Evolutionary conservation across 192 early-diverging fungal species (phyloP).

Genomic region (Backusella mclennaniae): DNA sequence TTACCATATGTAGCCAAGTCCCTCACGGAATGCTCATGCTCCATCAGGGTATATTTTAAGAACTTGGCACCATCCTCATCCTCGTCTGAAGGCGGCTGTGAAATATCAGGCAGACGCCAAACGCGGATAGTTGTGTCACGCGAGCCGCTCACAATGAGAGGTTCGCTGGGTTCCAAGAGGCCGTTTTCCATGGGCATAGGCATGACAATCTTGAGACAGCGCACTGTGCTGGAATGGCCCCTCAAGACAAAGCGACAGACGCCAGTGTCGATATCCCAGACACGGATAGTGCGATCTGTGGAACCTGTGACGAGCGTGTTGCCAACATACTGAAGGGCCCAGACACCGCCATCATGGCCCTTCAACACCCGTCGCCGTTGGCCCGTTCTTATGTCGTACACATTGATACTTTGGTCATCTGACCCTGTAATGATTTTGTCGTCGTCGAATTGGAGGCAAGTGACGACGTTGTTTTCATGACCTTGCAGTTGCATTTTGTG

Average conservation of each 20-base stretch:
- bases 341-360: constrained; percentile 96
- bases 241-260: constrained; percentile 89
- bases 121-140: constrained; percentile 90
- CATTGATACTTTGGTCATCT: constrained; percentile 91
- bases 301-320: constrained; percentile 93
- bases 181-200: constrained; percentile 51
- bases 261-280: constrained; percentile 94
- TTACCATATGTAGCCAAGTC: constrained; percentile 88
- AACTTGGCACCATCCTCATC: constrained; percentile 66
- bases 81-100: constrained; percentile 12
- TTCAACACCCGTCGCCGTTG: constrained; percentile 63
- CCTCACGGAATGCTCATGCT: constrained; percentile 87
- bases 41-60: constrained; percentile 64
- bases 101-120: constrained; percentile 74
- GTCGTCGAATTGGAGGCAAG: constrained; percentile 93
- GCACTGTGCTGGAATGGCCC: constrained; percentile 93
- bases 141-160: constrained; percentile 91
- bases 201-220: constrained; percentile 90
- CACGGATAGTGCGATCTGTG: constrained; percentile 94
- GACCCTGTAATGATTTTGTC: constrained; percentile 95
- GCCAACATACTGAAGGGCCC: constrained; percentile 92
- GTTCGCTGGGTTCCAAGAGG: constrained; percentile 61
- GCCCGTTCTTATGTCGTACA: constrained; percentile 90
- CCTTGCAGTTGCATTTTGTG: constrained; percentile 80
- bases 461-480: constrained; percentile 65